These are phyloP conservation scores for Xylaria flabelliformis DNA, from an alignment of 495 filamentous ascomycete genomes.

Conservation along the genomic window DNA sequence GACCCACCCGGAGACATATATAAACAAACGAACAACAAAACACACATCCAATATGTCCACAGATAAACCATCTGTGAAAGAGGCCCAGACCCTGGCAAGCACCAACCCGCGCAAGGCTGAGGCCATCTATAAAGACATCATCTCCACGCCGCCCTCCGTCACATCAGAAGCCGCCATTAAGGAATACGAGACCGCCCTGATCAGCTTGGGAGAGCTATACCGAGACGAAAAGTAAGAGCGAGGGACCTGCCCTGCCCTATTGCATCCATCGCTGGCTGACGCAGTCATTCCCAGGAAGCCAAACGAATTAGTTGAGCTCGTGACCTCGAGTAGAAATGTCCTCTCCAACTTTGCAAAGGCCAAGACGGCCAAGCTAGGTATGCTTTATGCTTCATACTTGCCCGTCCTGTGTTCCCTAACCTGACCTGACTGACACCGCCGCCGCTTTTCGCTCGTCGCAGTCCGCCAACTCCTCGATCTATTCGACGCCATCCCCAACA, in stretches of 20 bases:
- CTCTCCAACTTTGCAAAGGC: slow-evolving; percentile 97
- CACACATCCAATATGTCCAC: slow-evolving; percentile 36
- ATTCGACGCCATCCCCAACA: slow-evolving; percentile 91
- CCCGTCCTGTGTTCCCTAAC: not conserved
- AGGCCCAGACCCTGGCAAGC: slow-evolving; percentile 84
- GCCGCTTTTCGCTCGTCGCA: slow-evolving; percentile 44
- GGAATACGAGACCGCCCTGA: slow-evolving; percentile 84
- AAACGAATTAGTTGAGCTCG: slow-evolving; percentile 87
- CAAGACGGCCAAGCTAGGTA: slow-evolving; percentile 98
- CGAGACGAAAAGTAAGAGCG: slow-evolving; percentile 75
- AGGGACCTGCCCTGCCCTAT: not conserved
- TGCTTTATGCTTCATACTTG: slow-evolving; percentile 33
- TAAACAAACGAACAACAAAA: slow-evolving; percentile 11
- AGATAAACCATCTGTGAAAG: slow-evolving; percentile 53
- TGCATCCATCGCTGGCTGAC: slow-evolving; percentile 30
- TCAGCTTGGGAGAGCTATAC: slow-evolving; percentile 90
- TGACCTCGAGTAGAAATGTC: slow-evolving; percentile 86
- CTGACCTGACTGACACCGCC: not conserved
- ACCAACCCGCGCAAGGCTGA: slow-evolving; percentile 81
- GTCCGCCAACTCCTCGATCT: slow-evolving; percentile 97
- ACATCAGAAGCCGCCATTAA: slow-evolving; percentile 80
- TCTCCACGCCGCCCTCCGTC: slow-evolving; percentile 80
- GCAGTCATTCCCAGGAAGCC: slow-evolving; percentile 60
- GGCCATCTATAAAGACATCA: slow-evolving; percentile 82
- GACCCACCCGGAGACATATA: not conserved